Conservation (phyloP, 495 filamentous ascomycete species). For the Aspergillus nanangensis region DNA sequence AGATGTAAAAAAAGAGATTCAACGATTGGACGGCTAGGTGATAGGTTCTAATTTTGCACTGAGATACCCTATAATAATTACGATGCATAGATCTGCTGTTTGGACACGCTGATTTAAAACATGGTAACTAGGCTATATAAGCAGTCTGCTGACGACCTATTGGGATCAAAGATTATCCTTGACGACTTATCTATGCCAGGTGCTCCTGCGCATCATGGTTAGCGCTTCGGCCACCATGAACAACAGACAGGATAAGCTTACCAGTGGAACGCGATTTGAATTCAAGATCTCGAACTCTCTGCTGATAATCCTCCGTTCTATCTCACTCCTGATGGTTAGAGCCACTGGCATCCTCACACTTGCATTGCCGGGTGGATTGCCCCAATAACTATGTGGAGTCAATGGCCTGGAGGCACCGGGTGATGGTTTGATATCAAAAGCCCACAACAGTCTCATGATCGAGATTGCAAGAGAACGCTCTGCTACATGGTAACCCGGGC, state of each 20-base stretch:
- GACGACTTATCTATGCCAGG: neutral
- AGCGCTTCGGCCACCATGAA: too few species aligned
- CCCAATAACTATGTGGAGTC: neutral
- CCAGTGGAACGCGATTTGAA: neutral
- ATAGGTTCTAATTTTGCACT: neutral
- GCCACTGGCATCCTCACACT: neutral
- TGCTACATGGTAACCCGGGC: neutral
- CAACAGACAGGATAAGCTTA: neutral
- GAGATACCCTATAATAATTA: constrained; percentile 2
- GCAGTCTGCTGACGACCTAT: too few species aligned
- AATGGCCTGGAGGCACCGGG: neutral
- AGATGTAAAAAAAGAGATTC: constrained; percentile 53
- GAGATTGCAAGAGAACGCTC: neutral
- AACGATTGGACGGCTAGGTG: constrained; percentile 37
- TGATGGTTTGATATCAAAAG: neutral
- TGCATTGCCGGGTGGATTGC: neutral
- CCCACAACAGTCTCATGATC: neutral
- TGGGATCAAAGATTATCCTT: too few species aligned
- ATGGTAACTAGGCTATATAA: too few species aligned
- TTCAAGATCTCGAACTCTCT: neutral
- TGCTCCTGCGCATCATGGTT: too few species aligned
- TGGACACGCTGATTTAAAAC: too few species aligned
- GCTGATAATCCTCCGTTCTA: neutral
- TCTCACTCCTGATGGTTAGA: neutral
- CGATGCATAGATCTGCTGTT: too few species aligned